Conservation (phyloP, 306 rosid genomes). For the Alnus glutinosa region DNA sequence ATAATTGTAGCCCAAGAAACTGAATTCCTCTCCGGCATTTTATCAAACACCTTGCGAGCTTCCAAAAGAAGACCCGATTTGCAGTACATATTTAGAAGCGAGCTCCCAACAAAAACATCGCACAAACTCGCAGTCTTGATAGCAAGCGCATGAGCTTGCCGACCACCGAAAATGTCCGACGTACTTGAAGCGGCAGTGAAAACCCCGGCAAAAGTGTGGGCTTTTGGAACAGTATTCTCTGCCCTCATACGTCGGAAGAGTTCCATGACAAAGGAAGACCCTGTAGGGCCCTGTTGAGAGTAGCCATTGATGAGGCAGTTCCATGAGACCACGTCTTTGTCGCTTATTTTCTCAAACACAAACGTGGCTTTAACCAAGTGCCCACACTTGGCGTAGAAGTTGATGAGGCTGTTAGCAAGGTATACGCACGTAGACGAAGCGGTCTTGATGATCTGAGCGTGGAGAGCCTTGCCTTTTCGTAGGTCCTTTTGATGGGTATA, state of each 20-base stretch:
- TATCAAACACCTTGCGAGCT: slow-evolving; percentile 73
- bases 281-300: slow-evolving; percentile 43
- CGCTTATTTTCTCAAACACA: slow-evolving; percentile 40
- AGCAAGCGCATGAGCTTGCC: slow-evolving; percentile 55
- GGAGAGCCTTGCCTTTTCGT: slow-evolving; percentile 46
- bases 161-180: slow-evolving; percentile 35
- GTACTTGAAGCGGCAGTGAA: slow-evolving; percentile 54
- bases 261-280: slow-evolving; percentile 38
- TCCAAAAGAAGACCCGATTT: slow-evolving; percentile 50
- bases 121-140: slow-evolving; percentile 43
- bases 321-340: slow-evolving; percentile 74
- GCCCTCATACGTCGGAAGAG: slow-evolving; percentile 57
- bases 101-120: slow-evolving; percentile 81
- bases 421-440: slow-evolving; percentile 31
- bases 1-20: slow-evolving; percentile 88
- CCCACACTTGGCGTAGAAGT: slow-evolving; percentile 61
- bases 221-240: slow-evolving; percentile 46
- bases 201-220: slow-evolving; percentile 69
- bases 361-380: slow-evolving; percentile 41
- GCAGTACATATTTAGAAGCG: slow-evolving; percentile 63
- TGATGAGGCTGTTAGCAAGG: slow-evolving; percentile 60
- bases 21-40: slow-evolving; percentile 57
- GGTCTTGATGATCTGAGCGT: slow-evolving; percentile 50
- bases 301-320: slow-evolving; percentile 74
- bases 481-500: slow-evolving; percentile 45